phyloP scores from a whole-genome alignment of 2,329 filamentous ascomycete genomes.

The Venturiaceae sp. region DNA sequence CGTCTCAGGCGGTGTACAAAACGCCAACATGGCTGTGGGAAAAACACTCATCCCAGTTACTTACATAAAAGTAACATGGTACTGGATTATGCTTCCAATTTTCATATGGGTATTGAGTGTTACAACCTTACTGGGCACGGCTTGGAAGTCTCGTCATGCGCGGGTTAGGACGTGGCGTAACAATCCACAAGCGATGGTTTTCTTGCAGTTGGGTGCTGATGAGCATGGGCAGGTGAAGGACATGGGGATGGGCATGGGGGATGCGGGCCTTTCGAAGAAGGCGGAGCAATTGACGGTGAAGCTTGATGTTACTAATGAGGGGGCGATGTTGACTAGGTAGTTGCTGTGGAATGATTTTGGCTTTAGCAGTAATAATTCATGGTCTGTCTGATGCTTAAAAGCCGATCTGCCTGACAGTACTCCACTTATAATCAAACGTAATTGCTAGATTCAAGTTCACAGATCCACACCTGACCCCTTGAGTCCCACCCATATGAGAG shows the following conservation, averaged over 20 bases:
- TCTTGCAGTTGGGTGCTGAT: not conserved
- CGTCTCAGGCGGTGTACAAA: not conserved
- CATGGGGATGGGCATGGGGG: not conserved
- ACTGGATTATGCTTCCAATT: constrained; percentile 4
- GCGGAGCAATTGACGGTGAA: constrained; percentile 4
- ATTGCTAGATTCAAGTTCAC: too few species aligned
- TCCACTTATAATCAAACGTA: too few species aligned
- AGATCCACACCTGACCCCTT: too few species aligned
- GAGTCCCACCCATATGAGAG: too few species aligned
- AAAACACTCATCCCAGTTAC: not conserved
- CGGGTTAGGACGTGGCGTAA: constrained; percentile 1
- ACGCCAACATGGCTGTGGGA: not conserved
- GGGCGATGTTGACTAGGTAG: not conserved
- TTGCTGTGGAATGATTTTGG: too few species aligned
- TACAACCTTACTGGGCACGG: constrained; percentile 2
- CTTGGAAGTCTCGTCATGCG: not conserved
- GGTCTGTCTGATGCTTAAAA: too few species aligned
- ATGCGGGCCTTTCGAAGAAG: constrained; percentile 4
- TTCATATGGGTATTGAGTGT: not conserved
- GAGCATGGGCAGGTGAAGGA: constrained; percentile 3
- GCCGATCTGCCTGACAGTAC: too few species aligned
- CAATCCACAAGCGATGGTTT: constrained; percentile 9
- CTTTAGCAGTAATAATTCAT: too few species aligned
- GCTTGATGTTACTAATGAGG: not conserved
- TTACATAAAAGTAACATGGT: not conserved